phyloP scores from a whole-genome alignment of 2,329 filamentous ascomycete genomes.

The Huntiella omanensis region DNA sequence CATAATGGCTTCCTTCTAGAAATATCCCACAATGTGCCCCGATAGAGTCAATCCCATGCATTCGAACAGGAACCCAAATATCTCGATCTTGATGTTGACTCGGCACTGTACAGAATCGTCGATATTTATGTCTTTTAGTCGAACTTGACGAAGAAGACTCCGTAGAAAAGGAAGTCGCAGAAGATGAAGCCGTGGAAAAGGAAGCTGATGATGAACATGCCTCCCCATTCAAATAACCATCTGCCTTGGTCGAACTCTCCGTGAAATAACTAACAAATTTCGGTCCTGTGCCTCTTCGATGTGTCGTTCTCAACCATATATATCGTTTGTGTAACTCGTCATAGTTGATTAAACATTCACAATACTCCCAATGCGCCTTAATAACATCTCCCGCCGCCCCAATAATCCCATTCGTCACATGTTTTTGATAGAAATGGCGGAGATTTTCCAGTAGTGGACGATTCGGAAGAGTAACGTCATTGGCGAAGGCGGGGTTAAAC shows the following conservation, averaged over 20 bases:
- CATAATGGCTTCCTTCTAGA: slow-evolving; percentile 53
- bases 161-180: background rate
- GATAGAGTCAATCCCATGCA: slow-evolving; percentile 72
- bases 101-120: background rate
- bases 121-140: background rate
- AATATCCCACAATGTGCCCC: slow-evolving; percentile 73
- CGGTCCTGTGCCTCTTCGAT: slow-evolving; percentile 36
- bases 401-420: slow-evolving; percentile 48
- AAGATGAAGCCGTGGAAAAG: background rate
- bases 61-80: slow-evolving; percentile 33
- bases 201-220: background rate
- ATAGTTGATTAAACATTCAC: slow-evolving; percentile 62
- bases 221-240: background rate
- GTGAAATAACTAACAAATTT: too few species aligned
- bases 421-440: slow-evolving; percentile 65
- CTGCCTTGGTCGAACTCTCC: background rate
- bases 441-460: slow-evolving; percentile 50
- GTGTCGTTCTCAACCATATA: slow-evolving; percentile 46
- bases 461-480: slow-evolving; percentile 52
- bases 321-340: slow-evolving; percentile 52
- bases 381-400: slow-evolving; percentile 56
- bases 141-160: background rate
- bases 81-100: slow-evolving; percentile 9
- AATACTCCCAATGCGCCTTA: slow-evolving; percentile 68
- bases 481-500: slow-evolving; percentile 58